Percentiles rank a stretch among this genome's conserved stretches.
Evolutionary conservation across 202 grass and related monocot genomes (phyloP).

Genomic region (Zoysia matrella): DNA sequence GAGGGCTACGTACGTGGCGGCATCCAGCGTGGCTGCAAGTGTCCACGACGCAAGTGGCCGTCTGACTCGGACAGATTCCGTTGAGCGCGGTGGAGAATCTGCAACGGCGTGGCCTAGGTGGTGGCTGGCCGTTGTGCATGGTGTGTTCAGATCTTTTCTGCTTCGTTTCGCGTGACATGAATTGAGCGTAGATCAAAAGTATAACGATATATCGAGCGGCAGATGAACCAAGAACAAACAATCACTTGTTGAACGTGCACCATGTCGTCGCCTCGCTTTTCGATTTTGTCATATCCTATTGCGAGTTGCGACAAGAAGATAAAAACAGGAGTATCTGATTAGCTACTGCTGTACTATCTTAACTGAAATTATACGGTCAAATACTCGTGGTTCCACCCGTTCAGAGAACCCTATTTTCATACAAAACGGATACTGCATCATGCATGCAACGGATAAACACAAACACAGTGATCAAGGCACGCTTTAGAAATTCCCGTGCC

Average conservation of each 20-base stretch:
- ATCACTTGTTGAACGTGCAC: too few relatives aligned
- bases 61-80: constrained; percentile 19
- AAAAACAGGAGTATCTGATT: too few relatives aligned
- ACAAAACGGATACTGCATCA: neutral
- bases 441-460: neutral
- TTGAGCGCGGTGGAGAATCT: constrained; percentile 29
- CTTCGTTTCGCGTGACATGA: too few relatives aligned
- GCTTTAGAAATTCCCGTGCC: neutral
- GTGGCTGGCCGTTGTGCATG: too few relatives aligned
- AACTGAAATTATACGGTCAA: too few relatives aligned
- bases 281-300: too few relatives aligned
- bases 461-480: neutral
- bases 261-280: too few relatives aligned
- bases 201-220: too few relatives aligned
- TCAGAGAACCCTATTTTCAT: neutral
- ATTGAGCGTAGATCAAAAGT: too few relatives aligned
- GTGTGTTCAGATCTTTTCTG: neutral
- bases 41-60: neutral
- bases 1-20: constrained; percentile 34
- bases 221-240: too few relatives aligned
- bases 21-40: constrained; percentile 25
- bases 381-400: neutral
- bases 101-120: neutral
- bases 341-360: too few relatives aligned
- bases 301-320: too few relatives aligned